Evolutionary conservation across 2,329 filamentous ascomycete species (phyloP).

Genomic region (Zymoseptoria pseudotritici): DNA sequence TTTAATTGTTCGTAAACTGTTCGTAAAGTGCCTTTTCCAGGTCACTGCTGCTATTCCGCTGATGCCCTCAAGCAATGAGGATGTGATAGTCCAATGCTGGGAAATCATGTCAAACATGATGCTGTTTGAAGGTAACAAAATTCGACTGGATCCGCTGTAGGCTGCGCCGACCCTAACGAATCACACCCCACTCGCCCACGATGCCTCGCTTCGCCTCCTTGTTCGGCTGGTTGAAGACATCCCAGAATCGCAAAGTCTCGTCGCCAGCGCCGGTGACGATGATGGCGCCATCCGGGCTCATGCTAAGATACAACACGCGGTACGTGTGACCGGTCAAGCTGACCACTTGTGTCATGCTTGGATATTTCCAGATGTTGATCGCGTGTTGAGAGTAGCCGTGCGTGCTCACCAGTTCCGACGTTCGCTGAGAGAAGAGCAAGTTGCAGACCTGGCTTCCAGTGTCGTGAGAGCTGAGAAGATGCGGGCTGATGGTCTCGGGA

Average conservation of each 20-base stretch:
- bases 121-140: neutral
- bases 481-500: conserved; percentile 37
- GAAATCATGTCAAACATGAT: neutral
- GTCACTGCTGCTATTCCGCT: neutral
- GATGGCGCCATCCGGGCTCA: conserved; percentile 90
- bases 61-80: neutral
- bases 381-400: conserved; percentile 98
- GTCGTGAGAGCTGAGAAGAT: conserved; percentile 70
- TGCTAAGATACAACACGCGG: conserved; percentile 88
- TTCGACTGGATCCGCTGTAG: neutral
- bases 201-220: conserved; percentile 55
- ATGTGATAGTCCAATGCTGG: neutral
- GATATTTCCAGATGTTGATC: conserved; percentile 99
- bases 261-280: conserved; percentile 95
- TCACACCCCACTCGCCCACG: conserved; percentile 65
- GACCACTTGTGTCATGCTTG: conserved; percentile 93
- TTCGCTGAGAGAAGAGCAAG: conserved; percentile 93
- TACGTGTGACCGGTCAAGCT: conserved; percentile 95
- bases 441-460: conserved; percentile 99
- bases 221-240: conserved; percentile 78
- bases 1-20: neutral
- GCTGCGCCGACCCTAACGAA: conserved; percentile 32
- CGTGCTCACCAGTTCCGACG: conserved; percentile 93
- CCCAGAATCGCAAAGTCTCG: conserved; percentile 95
- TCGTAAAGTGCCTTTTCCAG: neutral